phyloP scores from a whole-genome alignment of 345 rosid genomes.

The Bretschneidera sinensis region DNA sequence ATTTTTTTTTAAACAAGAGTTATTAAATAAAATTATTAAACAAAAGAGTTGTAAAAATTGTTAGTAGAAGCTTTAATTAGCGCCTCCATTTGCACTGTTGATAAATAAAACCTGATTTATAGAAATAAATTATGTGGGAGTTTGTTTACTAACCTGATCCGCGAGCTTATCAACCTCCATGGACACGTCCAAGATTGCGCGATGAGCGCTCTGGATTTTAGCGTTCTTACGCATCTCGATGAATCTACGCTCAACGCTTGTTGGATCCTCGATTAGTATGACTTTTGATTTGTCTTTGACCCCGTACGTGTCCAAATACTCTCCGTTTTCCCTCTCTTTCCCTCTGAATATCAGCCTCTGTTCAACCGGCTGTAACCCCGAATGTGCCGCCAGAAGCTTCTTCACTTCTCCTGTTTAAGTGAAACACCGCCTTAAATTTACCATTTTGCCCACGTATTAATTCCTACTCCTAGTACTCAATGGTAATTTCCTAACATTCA shows the following conservation, averaged over 20 bases:
- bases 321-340: conserved; percentile 42
- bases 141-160: conserved; percentile 40
- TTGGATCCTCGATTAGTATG: conserved; percentile 40
- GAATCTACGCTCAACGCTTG: conserved; percentile 45
- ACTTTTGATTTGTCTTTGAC: conserved; percentile 58
- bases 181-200: conserved; percentile 41
- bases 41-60: too few relatives aligned
- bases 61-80: too few relatives aligned
- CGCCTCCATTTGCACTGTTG: too few relatives aligned
- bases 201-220: conserved; percentile 34
- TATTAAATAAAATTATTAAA: too few relatives aligned
- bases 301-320: conserved; percentile 43
- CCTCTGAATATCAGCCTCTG: conserved; percentile 44
- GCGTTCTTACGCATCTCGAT: conserved; percentile 44
- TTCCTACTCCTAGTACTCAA: too few relatives aligned
- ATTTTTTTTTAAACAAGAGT: too few relatives aligned
- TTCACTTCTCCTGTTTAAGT: conserved; percentile 50
- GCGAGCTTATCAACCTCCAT: conserved; percentile 45
- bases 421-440: neutral
- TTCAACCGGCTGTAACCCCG: conserved; percentile 42
- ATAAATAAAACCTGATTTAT: too few relatives aligned
- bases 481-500: too few relatives aligned
- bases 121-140: too few relatives aligned
- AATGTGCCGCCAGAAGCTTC: conserved; percentile 45
- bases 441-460: too few relatives aligned